Evolutionary conservation across 208 protist genomes (phyloP), one percentile per base, ranked within the genome.

Genomic region (Acanthamoeba sp.): DNA sequence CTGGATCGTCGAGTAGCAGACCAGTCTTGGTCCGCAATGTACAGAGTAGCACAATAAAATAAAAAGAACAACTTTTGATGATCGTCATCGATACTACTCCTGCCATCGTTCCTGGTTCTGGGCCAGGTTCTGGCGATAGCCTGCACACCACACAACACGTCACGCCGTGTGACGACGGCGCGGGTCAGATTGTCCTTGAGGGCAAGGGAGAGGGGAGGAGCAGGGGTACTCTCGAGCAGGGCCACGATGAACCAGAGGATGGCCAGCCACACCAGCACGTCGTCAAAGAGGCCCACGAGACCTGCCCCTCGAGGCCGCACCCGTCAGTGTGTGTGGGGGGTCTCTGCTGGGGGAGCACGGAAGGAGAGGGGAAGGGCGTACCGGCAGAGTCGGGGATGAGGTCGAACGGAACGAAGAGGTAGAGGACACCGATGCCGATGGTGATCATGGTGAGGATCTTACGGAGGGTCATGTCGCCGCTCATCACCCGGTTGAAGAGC

Each of bases 1-100:
- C 20, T 91, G 84, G 84, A 71, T 91, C 48, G 36, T 91, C 24
- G 55, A 64, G 32, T 91, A 38, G n/a, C n/a, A n/a, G n/a, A n/a
- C n/a, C n/a, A n/a, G n/a, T n/a, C n/a, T n/a, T n/a, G n/a, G n/a
- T n/a, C n/a, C n/a, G n/a, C n/a, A n/a, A n/a, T n/a, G n/a, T n/a
- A n/a, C n/a, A n/a, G n/a, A n/a, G 45, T 16, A 18, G 45, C 10
- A 48, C 42, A 48, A 48, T 14, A 48, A 48, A 10, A 48, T 48
- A 48, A 3, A 48, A 14, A 48, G 10, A 14, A 3, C 42, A 14
- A 48, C 3, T 48, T 10, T 14, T 48, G 6, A 48, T 48, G 42
- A 50, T 50, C 14, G 48, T 18, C 48, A 22, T 52, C 45, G 45
- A 18, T 52, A 18, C 20, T 18, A 12, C 48, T 52, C 14, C 14